A percentile compares a stretch with the other conserved stretches of the same genome.
These are phyloP conservation scores for Paramecium octaurelia DNA, from an alignment of 73 alveolate species.

Conservation along the genomic window DNA sequence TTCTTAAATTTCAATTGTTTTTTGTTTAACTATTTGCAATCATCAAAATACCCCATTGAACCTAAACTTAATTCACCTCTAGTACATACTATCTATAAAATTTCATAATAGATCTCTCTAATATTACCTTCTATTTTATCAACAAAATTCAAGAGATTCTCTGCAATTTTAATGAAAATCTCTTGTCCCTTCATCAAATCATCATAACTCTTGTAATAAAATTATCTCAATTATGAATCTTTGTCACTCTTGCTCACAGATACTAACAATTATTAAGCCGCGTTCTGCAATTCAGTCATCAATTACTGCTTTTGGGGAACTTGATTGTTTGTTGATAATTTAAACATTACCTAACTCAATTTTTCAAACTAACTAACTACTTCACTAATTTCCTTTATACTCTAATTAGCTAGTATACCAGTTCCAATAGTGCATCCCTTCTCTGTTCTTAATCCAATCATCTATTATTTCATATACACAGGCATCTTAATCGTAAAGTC, in stretches of 20 bases:
- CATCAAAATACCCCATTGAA: conserved; percentile 46
- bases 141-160: background rate
- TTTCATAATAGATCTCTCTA: conserved; percentile 14
- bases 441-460: conserved; percentile 21
- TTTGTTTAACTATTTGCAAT: background rate
- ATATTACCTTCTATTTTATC: background rate
- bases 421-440: background rate
- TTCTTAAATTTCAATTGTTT: background rate
- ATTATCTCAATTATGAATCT: background rate
- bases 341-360: background rate
- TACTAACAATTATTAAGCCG: background rate
- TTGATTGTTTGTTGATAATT: background rate
- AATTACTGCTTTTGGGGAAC: background rate
- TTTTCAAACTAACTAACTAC: background rate
- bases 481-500: background rate
- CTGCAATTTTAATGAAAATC: conserved; percentile 16
- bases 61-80: conserved; percentile 35
- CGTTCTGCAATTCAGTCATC: background rate
- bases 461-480: background rate
- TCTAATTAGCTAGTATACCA: background rate
- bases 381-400: background rate
- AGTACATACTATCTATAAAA: background rate
- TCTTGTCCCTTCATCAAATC: conserved; percentile 24
- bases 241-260: background rate
- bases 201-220: conserved; percentile 22